Evolutionary conservation across 2,329 filamentous ascomycete species (phyloP), one percentile per base, ranked within the genome.

Genomic region (Rutstroemia sp.): DNA sequence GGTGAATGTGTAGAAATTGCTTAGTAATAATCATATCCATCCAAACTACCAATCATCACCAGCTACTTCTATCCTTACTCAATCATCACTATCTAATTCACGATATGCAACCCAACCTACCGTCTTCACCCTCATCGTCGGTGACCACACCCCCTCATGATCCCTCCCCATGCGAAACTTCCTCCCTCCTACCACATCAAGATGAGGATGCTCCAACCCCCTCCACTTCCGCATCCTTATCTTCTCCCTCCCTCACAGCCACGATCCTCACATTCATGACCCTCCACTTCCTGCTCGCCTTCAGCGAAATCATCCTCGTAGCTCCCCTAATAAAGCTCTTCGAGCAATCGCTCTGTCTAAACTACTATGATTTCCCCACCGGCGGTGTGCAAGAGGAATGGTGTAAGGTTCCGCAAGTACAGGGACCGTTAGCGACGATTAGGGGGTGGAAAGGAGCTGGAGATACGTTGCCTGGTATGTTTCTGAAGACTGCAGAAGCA

Each of bases 391-490:
- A 61, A 7, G 61, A 64, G 38, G 53, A 56, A 2, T 19, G 63
- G 23, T 69, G 67, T 50, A 68, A 67, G 46, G 62, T 66, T 5
- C 58, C 60, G 4, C 62, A 67, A 19, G 61, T 69, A 49, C 66
- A 68, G 34, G 39, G 53, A 6, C 60, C 63, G 0, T 42, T 69
- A 21, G 66, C 67, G 17, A 65, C 61, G 14, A 62, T 68, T 17
- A 59, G 67, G 58, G 66, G 67, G 0, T 69, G 67, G 67, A 69
- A 69, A 44, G 62, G 60, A 16, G 60, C 57, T 39, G 67, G 65
- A 54, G 65, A 68, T 61, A 64, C 64, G 27, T 56, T 68, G 44
- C 64, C 66, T 50, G 66, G 65, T 68, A 57, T 19, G 42, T 41
- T 47, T 42, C 42, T 21, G 14, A 45, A 8, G 16, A n/a, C 5